Evolutionary conservation across 2,329 filamentous ascomycete genomes (phyloP).

Genomic region (Shiraia bambusicola): DNA sequence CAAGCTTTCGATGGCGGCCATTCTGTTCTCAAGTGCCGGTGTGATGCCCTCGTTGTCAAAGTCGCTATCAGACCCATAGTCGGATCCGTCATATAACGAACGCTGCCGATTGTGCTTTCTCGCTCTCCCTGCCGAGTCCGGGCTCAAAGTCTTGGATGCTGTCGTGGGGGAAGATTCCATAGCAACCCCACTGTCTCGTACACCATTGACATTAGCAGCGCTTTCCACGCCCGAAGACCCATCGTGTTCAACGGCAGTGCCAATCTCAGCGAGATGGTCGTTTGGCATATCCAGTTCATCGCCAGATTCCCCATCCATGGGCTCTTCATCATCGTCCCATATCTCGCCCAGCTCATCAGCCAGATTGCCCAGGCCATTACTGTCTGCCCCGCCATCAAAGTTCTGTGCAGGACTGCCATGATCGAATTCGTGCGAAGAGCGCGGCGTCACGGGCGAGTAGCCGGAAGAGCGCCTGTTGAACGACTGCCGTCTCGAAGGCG

Average conservation of each 20-base stretch:
- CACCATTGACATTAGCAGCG: constrained; percentile 31
- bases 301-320: constrained; percentile 46
- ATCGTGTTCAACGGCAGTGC: constrained; percentile 40
- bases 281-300: constrained; percentile 35
- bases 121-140: constrained; percentile 34
- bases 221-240: constrained; percentile 28
- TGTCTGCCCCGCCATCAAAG: constrained; percentile 45
- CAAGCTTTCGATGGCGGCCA: constrained; percentile 71
- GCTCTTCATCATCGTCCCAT: constrained; percentile 66
- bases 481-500: constrained; percentile 38
- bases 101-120: constrained; percentile 46
- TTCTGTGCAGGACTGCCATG: constrained; percentile 43
- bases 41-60: constrained; percentile 68
- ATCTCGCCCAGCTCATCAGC: constrained; percentile 79
- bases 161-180: constrained; percentile 45
- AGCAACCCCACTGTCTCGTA: constrained; percentile 51
- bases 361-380: constrained; percentile 69
- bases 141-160: constrained; percentile 38
- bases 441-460: constrained; percentile 49
- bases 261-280: constrained; percentile 26
- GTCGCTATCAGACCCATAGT: constrained; percentile 73
- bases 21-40: constrained; percentile 65
- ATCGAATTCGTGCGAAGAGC: constrained; percentile 45
- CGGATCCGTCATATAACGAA: constrained; percentile 68
- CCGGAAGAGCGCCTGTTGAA: constrained; percentile 48